These are phyloP conservation scores for Trichoderma asperellum DNA, from an alignment of 2,329 filamentous ascomycete genomes.

Conservation along the genomic window DNA sequence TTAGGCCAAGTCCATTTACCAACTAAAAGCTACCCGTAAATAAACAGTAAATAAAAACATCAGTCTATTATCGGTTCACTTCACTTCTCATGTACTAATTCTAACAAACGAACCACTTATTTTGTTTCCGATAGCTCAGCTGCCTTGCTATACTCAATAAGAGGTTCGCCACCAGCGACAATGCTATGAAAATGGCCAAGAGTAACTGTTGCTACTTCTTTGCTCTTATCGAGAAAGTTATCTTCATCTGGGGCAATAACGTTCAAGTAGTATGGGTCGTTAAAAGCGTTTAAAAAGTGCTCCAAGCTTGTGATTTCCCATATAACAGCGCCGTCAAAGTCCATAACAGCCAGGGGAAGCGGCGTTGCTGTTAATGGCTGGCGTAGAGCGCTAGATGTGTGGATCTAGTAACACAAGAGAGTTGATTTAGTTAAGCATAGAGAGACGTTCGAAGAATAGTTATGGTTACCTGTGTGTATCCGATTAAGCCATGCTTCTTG, in stretches of 20 bases:
- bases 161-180: slow-evolving; percentile 8
- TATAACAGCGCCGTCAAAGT: slow-evolving; percentile 24
- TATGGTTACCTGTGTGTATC: slow-evolving; percentile 19
- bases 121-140: not conserved
- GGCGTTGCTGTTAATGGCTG: slow-evolving; percentile 1
- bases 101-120: not conserved
- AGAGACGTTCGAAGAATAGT: no score
- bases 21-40: not conserved
- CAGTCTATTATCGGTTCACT: not conserved
- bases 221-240: slow-evolving; percentile 27
- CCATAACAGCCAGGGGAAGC: slow-evolving; percentile 15
- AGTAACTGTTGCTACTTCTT: slow-evolving; percentile 18
- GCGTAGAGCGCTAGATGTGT: not conserved
- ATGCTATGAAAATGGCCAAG: slow-evolving; percentile 18
- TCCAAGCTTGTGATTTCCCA: slow-evolving; percentile 27
- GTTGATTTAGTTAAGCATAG: not conserved
- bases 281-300: slow-evolving; percentile 15
- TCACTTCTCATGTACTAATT: not conserved
- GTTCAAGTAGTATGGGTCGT: slow-evolving; percentile 19
- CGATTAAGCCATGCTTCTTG: slow-evolving; percentile 21
- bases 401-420: not conserved
- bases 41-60: not conserved
- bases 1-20: not conserved
- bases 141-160: slow-evolving; percentile 12
- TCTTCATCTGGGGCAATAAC: slow-evolving; percentile 24